These are phyloP conservation scores for Ophiostoma himal-ulmi DNA, from an alignment of 2,329 filamentous ascomycete genomes.

Conservation along the genomic window DNA sequence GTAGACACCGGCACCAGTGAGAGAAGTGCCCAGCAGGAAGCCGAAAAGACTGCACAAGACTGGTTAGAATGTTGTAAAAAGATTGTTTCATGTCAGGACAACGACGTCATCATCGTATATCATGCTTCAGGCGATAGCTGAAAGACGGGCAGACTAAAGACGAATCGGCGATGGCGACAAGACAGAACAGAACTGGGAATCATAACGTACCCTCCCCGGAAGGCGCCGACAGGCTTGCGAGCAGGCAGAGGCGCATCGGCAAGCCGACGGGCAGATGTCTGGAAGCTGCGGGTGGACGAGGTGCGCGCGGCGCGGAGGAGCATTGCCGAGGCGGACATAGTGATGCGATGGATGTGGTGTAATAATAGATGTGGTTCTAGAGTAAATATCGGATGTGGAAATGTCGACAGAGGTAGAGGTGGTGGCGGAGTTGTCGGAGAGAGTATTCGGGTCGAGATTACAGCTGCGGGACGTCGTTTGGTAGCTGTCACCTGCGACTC, in stretches of 20 bases:
- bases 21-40: constrained; percentile 78
- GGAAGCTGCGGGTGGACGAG: constrained; percentile 41
- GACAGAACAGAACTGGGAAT: background rate
- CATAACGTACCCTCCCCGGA: constrained; percentile 50
- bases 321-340: constrained; percentile 44
- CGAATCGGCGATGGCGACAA: background rate
- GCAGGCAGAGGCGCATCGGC: constrained; percentile 48
- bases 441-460: background rate
- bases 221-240: constrained; percentile 54
- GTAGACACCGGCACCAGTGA: constrained; percentile 77
- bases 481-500: background rate
- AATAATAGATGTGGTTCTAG: background rate
- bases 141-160: background rate
- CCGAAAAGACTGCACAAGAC: constrained; percentile 64
- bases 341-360: constrained; percentile 9
- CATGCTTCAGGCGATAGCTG: too few species aligned
- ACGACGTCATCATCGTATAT: background rate
- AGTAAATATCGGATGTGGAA: background rate
- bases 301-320: constrained; percentile 35
- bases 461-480: background rate
- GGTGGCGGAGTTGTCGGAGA: background rate
- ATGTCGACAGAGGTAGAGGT: background rate
- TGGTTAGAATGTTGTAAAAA: background rate
- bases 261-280: constrained; percentile 43
- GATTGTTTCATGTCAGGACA: background rate